phyloP scores from a whole-genome alignment of 2,329 filamentous ascomycete genomes.

The Penicillium paneum region DNA sequence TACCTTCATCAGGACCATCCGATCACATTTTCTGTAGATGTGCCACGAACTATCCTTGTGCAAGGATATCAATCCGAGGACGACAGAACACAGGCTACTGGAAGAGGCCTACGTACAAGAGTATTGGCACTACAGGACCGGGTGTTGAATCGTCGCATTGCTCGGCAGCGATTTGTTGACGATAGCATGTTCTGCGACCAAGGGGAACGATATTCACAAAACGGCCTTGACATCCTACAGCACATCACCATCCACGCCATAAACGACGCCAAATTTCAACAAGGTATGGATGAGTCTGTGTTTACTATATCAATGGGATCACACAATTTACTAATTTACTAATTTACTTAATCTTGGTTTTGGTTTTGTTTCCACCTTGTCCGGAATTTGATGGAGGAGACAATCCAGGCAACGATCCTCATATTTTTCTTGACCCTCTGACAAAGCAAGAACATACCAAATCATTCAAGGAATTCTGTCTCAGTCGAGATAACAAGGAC shows the following conservation, averaged over 20 bases:
- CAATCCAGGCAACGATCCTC: not conserved
- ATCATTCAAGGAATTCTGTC: not conserved
- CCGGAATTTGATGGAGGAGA: not conserved
- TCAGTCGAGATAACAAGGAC: not conserved
- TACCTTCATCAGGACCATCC: not conserved
- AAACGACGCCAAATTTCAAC: not conserved
- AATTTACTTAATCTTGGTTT: not conserved
- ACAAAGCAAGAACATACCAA: not conserved
- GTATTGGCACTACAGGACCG: not conserved
- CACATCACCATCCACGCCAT: not conserved
- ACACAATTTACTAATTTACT: not conserved
- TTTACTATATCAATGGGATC: not conserved
- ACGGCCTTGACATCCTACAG: not conserved
- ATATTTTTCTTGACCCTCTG: not conserved
- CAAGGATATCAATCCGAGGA: not conserved
- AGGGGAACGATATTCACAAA: not conserved
- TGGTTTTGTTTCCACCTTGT: not conserved
- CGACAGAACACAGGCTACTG: not conserved
- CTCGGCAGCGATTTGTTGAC: not conserved
- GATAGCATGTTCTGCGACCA: not conserved
- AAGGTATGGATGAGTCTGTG: not conserved
- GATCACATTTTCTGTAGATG: not conserved
- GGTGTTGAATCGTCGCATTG: not conserved
- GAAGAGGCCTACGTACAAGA: not conserved
- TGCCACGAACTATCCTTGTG: not conserved